Conservation (phyloP, 768 basidiomycete species). For the Hortiboletus flavorubellus region DNA sequence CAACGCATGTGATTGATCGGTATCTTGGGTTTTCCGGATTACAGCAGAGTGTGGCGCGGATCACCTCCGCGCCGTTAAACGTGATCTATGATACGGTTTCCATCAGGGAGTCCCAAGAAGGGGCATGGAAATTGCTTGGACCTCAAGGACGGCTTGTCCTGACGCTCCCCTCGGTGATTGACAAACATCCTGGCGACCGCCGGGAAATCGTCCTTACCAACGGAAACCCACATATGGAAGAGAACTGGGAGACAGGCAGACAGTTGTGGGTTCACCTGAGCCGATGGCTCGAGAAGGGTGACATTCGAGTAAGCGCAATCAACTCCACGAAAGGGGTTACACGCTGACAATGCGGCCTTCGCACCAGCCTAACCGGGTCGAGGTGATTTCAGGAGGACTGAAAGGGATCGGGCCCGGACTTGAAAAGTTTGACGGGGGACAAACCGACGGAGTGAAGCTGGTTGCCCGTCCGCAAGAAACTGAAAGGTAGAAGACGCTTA, state of each 20-base stretch:
- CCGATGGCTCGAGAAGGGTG: conserved; percentile 31
- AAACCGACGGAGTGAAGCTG: conserved; percentile 45
- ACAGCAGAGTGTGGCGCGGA: conserved; percentile 35
- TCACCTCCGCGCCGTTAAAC: conserved; percentile 34
- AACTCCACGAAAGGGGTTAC: background rate
- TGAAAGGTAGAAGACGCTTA: conserved; percentile 30
- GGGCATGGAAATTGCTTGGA: conserved; percentile 35
- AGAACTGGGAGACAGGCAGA: conserved; percentile 34
- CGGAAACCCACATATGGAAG: conserved; percentile 32
- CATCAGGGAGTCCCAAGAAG: conserved; percentile 36
- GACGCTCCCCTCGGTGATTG: conserved; percentile 33
- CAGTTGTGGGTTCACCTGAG: conserved; percentile 29
- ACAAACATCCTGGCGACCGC: conserved; percentile 23
- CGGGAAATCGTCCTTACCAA: conserved; percentile 32
- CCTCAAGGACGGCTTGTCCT: conserved; percentile 36
- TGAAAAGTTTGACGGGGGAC: conserved; percentile 37
- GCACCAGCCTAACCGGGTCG: conserved; percentile 41
- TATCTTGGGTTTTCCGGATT: conserved; percentile 28
- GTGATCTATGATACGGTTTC: conserved; percentile 40
- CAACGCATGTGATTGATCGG: conserved; percentile 36
- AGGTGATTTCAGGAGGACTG: conserved; percentile 41
- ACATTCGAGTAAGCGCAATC: conserved; percentile 27
- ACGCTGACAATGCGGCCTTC: background rate
- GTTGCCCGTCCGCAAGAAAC: conserved; percentile 44
- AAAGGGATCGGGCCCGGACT: conserved; percentile 41